phyloP scores from a whole-genome alignment of 2,329 filamentous ascomycete species.

The Graphiopsis chlorocephala region DNA sequence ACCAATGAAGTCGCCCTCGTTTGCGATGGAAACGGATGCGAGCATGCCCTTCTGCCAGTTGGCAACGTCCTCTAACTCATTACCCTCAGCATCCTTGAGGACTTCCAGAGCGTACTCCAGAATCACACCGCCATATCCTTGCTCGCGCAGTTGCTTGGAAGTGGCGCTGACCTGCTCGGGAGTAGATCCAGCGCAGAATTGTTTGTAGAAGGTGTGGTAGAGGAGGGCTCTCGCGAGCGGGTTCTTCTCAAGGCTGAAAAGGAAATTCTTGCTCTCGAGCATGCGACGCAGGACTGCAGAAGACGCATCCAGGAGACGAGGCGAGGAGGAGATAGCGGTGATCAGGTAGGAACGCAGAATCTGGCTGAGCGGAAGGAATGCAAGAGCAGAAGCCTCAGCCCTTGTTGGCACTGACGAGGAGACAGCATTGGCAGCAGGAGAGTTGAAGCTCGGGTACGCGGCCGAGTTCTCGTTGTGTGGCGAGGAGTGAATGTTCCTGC shows the following conservation, averaged over 20 bases:
- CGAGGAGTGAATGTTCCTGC: constrained; percentile 12
- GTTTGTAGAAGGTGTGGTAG: constrained; percentile 81
- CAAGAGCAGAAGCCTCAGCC: constrained; percentile 48
- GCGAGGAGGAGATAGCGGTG: constrained; percentile 68
- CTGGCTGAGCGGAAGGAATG: constrained; percentile 63
- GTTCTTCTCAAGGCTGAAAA: constrained; percentile 75
- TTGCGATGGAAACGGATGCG: constrained; percentile 61
- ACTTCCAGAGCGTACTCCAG: constrained; percentile 82
- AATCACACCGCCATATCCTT: constrained; percentile 82
- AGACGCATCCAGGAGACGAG: constrained; percentile 65
- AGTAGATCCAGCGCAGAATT: constrained; percentile 85
- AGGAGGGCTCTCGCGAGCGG: constrained; percentile 66
- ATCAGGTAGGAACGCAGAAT: constrained; percentile 69
- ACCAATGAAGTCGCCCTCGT: constrained; percentile 53
- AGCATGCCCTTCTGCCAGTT: constrained; percentile 73
- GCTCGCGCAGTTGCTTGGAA: constrained; percentile 62
- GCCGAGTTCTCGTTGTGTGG: constrained; percentile 14
- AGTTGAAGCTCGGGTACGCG: constrained; percentile 14
- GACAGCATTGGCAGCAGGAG: constrained; percentile 8
- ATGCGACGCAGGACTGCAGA: constrained; percentile 66
- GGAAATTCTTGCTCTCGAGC: constrained; percentile 63
- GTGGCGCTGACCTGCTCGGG: constrained; percentile 65
- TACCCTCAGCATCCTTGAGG: constrained; percentile 55
- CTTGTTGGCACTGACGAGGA: neutral
- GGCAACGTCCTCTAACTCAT: constrained; percentile 59